A percentile compares a stretch with the other conserved stretches of the same genome.
These are phyloP conservation scores for Penicillium samsonianum DNA, from an alignment of 495 filamentous ascomycete species.

Conservation along the genomic window DNA sequence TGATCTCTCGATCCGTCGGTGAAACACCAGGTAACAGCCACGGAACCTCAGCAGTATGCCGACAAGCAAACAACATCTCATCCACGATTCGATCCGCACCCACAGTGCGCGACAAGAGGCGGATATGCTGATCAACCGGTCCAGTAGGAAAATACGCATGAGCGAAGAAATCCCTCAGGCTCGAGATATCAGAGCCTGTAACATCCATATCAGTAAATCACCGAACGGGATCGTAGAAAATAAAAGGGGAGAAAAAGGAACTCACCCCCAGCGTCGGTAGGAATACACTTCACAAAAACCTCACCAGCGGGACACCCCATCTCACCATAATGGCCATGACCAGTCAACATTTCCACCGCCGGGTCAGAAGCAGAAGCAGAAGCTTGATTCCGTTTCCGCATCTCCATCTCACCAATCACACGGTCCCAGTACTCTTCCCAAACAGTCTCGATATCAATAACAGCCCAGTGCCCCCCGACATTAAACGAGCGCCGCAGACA, in stretches of 20 bases:
- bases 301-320: slow-evolving; percentile 10
- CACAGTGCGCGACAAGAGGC: slow-evolving; percentile 69
- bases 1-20: slow-evolving; percentile 64
- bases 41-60: slow-evolving; percentile 68
- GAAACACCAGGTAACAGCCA: slow-evolving; percentile 78
- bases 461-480: slow-evolving; percentile 39
- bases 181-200: slow-evolving; percentile 25
- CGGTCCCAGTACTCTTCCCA: slow-evolving; percentile 57
- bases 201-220: neutral
- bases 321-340: slow-evolving; percentile 13
- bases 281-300: slow-evolving; percentile 30
- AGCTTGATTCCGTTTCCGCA: neutral
- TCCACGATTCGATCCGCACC: slow-evolving; percentile 60
- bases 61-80: slow-evolving; percentile 60
- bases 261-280: slow-evolving; percentile 48
- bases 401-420: slow-evolving; percentile 18
- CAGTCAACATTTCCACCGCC: slow-evolving; percentile 15
- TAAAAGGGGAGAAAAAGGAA: neutral
- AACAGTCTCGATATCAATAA: slow-evolving; percentile 58
- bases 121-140: slow-evolving; percentile 62
- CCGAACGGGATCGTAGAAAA: neutral
- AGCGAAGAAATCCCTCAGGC: slow-evolving; percentile 64
- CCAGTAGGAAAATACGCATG: slow-evolving; percentile 70
- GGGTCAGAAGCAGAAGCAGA: slow-evolving; percentile 14
- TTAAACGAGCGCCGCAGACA: slow-evolving; percentile 57